These are phyloP conservation scores for Diacronema lutheri DNA, from an alignment of 78 protist species.

Conservation along the genomic window DNA sequence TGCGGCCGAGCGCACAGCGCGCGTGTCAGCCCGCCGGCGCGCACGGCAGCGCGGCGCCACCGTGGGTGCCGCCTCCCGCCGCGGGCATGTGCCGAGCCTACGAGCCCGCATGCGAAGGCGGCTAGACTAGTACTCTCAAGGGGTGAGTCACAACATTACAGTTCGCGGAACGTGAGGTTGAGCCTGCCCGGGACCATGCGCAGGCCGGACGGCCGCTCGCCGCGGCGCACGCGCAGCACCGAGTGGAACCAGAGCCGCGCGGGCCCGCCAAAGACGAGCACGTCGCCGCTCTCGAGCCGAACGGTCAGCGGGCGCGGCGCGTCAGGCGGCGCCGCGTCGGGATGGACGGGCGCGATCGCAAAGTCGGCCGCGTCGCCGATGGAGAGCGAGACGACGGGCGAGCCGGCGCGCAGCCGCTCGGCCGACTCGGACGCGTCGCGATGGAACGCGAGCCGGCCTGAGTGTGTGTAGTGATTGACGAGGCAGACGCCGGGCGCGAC, in stretches of 20 bases:
- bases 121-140: too few species aligned
- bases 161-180: constrained; percentile 33
- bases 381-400: constrained; percentile 29
- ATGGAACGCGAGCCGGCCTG: constrained; percentile 5
- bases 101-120: too few species aligned
- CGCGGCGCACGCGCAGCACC: neutral
- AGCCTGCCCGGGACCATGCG: neutral
- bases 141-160: too few species aligned
- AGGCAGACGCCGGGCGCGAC: constrained; percentile 3
- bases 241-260: neutral
- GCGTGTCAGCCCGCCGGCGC: too few species aligned
- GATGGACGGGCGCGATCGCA: neutral
- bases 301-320: neutral
- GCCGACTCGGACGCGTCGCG: constrained; percentile 1
- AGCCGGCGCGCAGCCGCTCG: neutral
- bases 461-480: constrained; percentile 17
- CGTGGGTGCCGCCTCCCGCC: too few species aligned
- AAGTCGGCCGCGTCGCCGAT: constrained; percentile 22
- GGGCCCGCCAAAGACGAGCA: constrained; percentile 35
- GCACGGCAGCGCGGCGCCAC: too few species aligned
- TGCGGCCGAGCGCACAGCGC: too few species aligned
- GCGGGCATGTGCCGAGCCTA: too few species aligned
- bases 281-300: constrained; percentile 21
- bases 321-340: neutral
- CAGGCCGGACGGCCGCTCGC: neutral